A percentile compares a stretch with the other conserved stretches of the same genome.
These are phyloP conservation scores for Pyrenula aspistea DNA, from an alignment of 495 filamentous ascomycete species.

Conservation along the genomic window DNA sequence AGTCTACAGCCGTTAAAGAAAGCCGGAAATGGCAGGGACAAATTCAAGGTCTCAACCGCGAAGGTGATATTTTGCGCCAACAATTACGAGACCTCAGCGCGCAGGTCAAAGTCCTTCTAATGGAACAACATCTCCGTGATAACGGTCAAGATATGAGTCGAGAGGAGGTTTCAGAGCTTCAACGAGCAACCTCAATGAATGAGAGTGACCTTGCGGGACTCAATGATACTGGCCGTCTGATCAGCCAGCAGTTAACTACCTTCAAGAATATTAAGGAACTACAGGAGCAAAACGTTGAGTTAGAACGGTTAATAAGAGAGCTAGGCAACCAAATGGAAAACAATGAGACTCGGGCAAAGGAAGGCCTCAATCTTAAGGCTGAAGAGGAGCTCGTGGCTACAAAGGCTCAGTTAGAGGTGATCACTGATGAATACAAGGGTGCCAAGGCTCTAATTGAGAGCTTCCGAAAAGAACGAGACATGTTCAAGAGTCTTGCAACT, in stretches of 20 bases:
- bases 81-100: conserved; percentile 84
- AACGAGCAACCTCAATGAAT: conserved; percentile 49
- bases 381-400: conserved; percentile 61
- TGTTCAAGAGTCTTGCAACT: conserved; percentile 88
- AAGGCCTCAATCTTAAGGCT: conserved; percentile 56
- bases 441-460: conserved; percentile 73
- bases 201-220: conserved; percentile 53
- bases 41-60: conserved; percentile 55
- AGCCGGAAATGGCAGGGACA: conserved; percentile 63
- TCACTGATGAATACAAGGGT: conserved; percentile 64
- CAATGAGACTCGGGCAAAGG: conserved; percentile 63
- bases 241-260: conserved; percentile 66
- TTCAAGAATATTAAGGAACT: conserved; percentile 79
- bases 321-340: conserved; percentile 84
- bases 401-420: conserved; percentile 45
- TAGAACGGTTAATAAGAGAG: conserved; percentile 69
- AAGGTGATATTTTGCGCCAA: conserved; percentile 69
- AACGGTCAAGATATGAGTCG: conserved; percentile 60
- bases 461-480: conserved; percentile 89
- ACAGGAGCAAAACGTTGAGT: conserved; percentile 76
- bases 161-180: conserved; percentile 61
- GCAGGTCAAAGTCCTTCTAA: conserved; percentile 77
- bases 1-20: conserved; percentile 43
- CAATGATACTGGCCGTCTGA: conserved; percentile 72
- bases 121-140: conserved; percentile 72